Conservation (phyloP, 257 asterid genomes). For the Verbascum thapsus region DNA sequence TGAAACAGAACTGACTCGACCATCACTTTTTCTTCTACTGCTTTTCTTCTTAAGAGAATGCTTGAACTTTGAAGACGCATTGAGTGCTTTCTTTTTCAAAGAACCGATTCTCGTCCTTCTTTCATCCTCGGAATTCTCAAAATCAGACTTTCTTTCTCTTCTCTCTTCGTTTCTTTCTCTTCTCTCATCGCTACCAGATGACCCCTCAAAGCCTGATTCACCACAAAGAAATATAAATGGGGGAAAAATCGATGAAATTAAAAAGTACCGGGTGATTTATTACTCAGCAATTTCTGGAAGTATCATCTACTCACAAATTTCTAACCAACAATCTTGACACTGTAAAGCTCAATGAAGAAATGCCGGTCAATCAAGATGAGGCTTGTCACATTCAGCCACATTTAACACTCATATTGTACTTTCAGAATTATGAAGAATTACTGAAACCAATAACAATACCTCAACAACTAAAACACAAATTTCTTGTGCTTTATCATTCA, state of each 20-base stretch:
- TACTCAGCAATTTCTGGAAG: not conserved
- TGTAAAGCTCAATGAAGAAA: constrained; percentile 9
- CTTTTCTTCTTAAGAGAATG: constrained; percentile 86
- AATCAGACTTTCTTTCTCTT: constrained; percentile 83
- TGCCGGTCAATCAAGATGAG: not conserved
- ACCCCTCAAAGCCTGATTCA: constrained; percentile 74
- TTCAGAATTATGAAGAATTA: not conserved
- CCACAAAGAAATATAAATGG: constrained; percentile 20
- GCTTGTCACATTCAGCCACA: constrained; percentile 1
- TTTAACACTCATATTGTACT: not conserved
- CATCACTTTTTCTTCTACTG: constrained; percentile 67
- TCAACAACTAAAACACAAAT: constrained; percentile 10
- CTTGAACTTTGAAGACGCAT: constrained; percentile 83
- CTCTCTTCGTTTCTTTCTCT: no score
- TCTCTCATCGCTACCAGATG: constrained; percentile 77
- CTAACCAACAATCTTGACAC: no score
- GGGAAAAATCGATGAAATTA: not conserved
- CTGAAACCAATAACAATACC: not conserved
- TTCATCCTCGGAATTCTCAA: constrained; percentile 88
- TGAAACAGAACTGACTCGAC: constrained; percentile 80
- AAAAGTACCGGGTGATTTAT: not conserved
- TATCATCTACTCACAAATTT: not conserved
- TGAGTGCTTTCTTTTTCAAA: constrained; percentile 79
- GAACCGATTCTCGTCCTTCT: constrained; percentile 74
- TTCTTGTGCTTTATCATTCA: not conserved